Evolutionary conservation across 169 alveolate species (phyloP).

Genomic region (Hepatocystis sp.): DNA sequence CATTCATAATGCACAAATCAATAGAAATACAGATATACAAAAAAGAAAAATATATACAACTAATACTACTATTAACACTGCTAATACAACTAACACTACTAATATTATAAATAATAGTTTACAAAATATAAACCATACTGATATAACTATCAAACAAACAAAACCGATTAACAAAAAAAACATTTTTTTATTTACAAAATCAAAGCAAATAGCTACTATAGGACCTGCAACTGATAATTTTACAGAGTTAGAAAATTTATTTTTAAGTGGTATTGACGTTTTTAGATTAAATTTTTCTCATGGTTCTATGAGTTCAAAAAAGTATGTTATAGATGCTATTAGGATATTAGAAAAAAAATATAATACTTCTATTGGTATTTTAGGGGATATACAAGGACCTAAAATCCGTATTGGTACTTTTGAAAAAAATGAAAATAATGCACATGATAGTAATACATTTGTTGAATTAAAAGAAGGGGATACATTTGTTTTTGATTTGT

Average conservation of each 20-base stretch:
- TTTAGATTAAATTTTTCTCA: slow-evolving; percentile 88
- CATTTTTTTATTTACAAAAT: slow-evolving; percentile 56
- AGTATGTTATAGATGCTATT: slow-evolving; percentile 66
- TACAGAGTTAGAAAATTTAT: slow-evolving; percentile 79
- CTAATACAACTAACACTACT: no score
- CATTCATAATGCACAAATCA: slow-evolving; percentile 31
- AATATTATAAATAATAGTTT: no score
- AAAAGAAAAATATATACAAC: slow-evolving; percentile 6
- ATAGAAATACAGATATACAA: slow-evolving; percentile 27
- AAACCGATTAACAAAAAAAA: no score
- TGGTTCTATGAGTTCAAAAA: slow-evolving; percentile 81
- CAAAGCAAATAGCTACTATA: slow-evolving; percentile 87
- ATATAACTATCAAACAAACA: no score
- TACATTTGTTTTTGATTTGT: slow-evolving; percentile 80
- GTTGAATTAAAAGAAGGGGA: slow-evolving; percentile 85
- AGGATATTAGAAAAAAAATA: slow-evolving; percentile 80
- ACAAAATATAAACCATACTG: no score
- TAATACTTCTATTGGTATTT: slow-evolving; percentile 77
- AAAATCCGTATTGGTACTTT: slow-evolving; percentile 86
- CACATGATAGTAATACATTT: slow-evolving; percentile 77
- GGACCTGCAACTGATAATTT: slow-evolving; percentile 85
- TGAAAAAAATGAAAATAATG: slow-evolving; percentile 82
- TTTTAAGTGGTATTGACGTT: slow-evolving; percentile 86
- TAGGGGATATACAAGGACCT: slow-evolving; percentile 90
- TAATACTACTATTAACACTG: no score